These are phyloP conservation scores for Simmondsia chinensis DNA, from an alignment of 148 eudicot genomes.

Conservation along the genomic window DNA sequence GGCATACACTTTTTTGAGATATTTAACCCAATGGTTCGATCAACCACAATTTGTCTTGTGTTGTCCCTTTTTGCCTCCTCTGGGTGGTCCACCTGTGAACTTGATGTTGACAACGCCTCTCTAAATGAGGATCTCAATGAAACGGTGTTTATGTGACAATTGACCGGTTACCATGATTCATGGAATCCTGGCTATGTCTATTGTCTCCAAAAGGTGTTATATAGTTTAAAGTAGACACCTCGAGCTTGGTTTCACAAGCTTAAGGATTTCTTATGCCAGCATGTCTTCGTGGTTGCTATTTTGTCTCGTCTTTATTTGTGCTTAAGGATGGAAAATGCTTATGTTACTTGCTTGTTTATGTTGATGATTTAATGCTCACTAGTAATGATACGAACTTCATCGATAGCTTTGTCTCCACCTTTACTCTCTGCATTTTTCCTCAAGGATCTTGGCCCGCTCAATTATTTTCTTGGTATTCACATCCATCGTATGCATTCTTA, in stretches of 20 bases:
- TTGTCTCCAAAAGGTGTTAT: background rate
- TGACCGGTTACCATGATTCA: background rate
- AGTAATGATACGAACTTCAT: background rate
- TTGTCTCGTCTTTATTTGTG: background rate
- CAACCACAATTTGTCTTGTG: background rate
- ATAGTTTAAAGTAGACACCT: slow-evolving; percentile 1
- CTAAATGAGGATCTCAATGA: background rate
- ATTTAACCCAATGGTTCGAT: background rate
- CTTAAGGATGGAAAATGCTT: background rate
- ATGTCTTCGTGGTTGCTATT: background rate
- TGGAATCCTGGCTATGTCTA: background rate
- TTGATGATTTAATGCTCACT: background rate
- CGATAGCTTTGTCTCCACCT: background rate
- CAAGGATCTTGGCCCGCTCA: background rate
- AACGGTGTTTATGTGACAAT: background rate
- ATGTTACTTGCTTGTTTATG: background rate
- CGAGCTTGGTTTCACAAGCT: background rate
- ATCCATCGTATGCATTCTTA: background rate
- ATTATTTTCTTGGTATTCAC: background rate
- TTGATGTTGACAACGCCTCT: background rate
- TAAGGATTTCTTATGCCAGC: background rate
- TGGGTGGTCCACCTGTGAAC: background rate
- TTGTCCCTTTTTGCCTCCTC: background rate
- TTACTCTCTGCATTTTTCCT: background rate
- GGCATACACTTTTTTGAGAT: background rate